A percentile compares a stretch with the other conserved stretches of the same genome.
Conservation (phyloP, 1,284 basidiomycete genomes). For the Marasmius sp. region DNA sequence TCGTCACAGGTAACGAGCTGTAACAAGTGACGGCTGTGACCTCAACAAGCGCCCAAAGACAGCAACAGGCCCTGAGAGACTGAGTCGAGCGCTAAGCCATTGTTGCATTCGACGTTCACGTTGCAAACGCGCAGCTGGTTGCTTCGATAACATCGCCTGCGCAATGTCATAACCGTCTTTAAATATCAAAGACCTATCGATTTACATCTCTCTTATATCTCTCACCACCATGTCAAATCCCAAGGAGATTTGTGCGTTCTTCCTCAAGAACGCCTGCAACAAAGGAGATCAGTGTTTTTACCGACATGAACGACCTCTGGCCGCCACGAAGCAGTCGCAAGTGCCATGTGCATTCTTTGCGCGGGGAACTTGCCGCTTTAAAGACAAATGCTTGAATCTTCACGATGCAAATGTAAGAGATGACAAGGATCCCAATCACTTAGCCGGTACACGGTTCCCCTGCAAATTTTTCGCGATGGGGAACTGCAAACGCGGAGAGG, state of each 20-base stretch:
- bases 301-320: conserved; percentile 1
- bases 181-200: not conserved
- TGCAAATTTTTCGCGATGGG: not conserved
- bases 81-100: not conserved
- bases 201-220: not conserved
- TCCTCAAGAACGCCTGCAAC: conserved; percentile 6
- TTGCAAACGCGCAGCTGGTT: not conserved
- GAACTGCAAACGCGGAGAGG: not conserved
- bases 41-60: too few species aligned
- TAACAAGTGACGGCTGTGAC: too few species aligned
- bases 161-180: not conserved
- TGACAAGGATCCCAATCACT: not conserved
- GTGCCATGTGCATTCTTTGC: conserved; percentile 4
- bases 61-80: too few species aligned
- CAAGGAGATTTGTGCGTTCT: not conserved
- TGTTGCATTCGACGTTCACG: not conserved
- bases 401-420: not conserved
- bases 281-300: conserved; percentile 7
- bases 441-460: not conserved
- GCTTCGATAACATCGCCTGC: not conserved
- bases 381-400: conserved; percentile 4
- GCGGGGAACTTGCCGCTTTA: conserved; percentile 4
- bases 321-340: not conserved
- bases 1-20: too few species aligned
- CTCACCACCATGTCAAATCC: not conserved